Evolutionary conservation across 2,329 filamentous ascomycete genomes (phyloP).

Genomic region (Fusarium pilosicola): DNA sequence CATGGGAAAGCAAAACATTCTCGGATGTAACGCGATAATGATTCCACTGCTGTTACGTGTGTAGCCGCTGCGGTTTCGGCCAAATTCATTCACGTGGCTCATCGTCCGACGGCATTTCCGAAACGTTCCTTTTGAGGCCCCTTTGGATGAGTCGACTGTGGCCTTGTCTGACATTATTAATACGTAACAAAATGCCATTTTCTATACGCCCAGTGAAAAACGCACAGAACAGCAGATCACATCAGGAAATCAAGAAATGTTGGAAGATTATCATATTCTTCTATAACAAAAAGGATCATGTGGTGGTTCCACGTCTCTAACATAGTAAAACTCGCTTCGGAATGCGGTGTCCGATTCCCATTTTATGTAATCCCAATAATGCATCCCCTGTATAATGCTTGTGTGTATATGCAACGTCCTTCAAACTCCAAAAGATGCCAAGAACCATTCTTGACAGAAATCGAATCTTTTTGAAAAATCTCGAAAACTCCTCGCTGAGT

Average conservation of each 20-base stretch:
- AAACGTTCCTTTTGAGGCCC: neutral
- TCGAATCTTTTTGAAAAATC: conserved; percentile 19
- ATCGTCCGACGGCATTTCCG: conserved; percentile 22
- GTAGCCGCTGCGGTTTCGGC: conserved; percentile 13
- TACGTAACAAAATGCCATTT: conserved; percentile 8
- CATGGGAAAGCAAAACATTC: neutral
- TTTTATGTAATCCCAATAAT: conserved; percentile 25
- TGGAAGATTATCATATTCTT: conserved; percentile 22
- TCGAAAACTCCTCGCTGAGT: conserved; percentile 42
- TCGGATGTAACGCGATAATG: conserved; percentile 1
- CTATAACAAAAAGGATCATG: conserved; percentile 2
- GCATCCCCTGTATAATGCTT: conserved; percentile 1
- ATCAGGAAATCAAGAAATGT: neutral
- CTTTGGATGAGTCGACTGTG: conserved; percentile 16
- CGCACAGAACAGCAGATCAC: neutral
- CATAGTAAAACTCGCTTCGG: conserved; percentile 29
- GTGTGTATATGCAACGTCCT: neutral
- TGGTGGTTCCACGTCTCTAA: conserved; percentile 15
- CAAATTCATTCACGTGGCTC: conserved; percentile 25
- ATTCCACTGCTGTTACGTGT: neutral
- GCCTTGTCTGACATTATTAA: conserved; percentile 8
- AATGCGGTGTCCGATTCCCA: conserved; percentile 10
- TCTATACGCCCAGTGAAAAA: neutral
- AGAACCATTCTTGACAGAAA: conserved; percentile 10
- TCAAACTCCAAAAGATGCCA: conserved; percentile 24